These are phyloP conservation scores for Trichoderma citrinoviride DNA, from an alignment of 2,329 filamentous ascomycete species.

Conservation along the genomic window DNA sequence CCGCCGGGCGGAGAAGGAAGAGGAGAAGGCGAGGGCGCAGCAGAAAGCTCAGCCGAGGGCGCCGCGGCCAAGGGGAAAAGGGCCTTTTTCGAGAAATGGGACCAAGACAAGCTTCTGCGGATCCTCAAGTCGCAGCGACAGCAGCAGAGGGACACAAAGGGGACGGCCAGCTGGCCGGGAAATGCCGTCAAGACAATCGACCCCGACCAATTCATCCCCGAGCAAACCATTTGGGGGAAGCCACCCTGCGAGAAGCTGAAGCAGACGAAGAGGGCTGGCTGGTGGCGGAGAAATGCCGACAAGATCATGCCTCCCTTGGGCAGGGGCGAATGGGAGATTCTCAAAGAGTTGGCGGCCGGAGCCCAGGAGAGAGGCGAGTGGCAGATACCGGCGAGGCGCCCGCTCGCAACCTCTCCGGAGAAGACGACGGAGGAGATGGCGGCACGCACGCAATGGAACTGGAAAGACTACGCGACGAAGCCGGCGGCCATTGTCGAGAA, in stretches of 20 bases:
- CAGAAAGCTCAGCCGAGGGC: background rate
- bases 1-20: background rate
- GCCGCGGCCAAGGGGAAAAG: constrained; percentile 23
- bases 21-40: background rate
- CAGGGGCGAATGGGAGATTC: constrained; percentile 53
- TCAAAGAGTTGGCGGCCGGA: constrained; percentile 48
- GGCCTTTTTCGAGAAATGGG: constrained; percentile 49
- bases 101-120: constrained; percentile 43
- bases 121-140: constrained; percentile 44
- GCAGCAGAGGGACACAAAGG: constrained; percentile 30
- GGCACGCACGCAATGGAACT: constrained; percentile 36
- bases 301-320: constrained; percentile 56
- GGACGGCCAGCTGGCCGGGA: constrained; percentile 30
- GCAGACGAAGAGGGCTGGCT: constrained; percentile 44
- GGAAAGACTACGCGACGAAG: constrained; percentile 42
- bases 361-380: constrained; percentile 38
- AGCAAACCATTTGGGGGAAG: constrained; percentile 50
- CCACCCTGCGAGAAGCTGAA: constrained; percentile 40
- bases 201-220: constrained; percentile 39
- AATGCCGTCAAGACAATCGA: constrained; percentile 32
- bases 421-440: background rate
- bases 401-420: constrained; percentile 23
- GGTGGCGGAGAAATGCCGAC: constrained; percentile 46
- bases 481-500: constrained; percentile 42
- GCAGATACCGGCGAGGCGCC: constrained; percentile 37